Base-by-base conservation (phyloP, 2,329 filamentous ascomycete genomes). In the Nothopassalora personata region DNA sequence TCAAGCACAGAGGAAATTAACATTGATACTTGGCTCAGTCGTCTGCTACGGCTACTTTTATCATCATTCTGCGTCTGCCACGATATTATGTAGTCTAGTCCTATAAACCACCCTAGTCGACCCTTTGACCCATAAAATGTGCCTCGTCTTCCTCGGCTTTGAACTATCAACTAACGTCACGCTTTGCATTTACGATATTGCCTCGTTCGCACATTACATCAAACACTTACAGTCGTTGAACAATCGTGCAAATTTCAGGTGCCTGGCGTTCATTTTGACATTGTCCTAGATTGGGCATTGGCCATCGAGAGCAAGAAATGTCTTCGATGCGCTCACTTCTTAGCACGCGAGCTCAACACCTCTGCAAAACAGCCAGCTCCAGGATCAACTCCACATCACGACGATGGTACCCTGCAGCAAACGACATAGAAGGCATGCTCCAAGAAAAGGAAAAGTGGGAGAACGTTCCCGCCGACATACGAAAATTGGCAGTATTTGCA, bases 401-500 rank as follows among this genome's bases (percentile, higher is more conserved):
- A 31, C 8, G 27, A 51, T 34, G 49, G n/a, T 30, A 34, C 5
- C 27, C 51, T 30, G 43, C 48, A 31, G 51, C 28, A 28, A 51
- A 31, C n/a, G 23, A 51, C n/a, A 34, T 48, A 33, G 58, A 49
- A 27, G 45, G 8, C 59, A 59, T 50, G 60, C 56, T 15, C 13
- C 62, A 60, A 13, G 53, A 66, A 28, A 66, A 66, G 54, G 56
- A 53, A 9, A 58, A 56, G 18, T 66, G 64, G 64, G 64, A 66
- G 48, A 51, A 53, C 9, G 60, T 61, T 27, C 60, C 60, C 5
- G 60, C 58, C 36, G 30, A 57, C 7, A 62, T 64, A 11, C 54
- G 62, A 36, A 66, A 66, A 46, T 49, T 66, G 33, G 64, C 64
- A 10, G 62, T 66, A 27, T 66, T 64, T 28, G 62, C 62, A 15